A percentile compares a stretch with the other conserved stretches of the same genome.
Conservation (phyloP, 306 rosid species). For the Purshia tridentata region DNA sequence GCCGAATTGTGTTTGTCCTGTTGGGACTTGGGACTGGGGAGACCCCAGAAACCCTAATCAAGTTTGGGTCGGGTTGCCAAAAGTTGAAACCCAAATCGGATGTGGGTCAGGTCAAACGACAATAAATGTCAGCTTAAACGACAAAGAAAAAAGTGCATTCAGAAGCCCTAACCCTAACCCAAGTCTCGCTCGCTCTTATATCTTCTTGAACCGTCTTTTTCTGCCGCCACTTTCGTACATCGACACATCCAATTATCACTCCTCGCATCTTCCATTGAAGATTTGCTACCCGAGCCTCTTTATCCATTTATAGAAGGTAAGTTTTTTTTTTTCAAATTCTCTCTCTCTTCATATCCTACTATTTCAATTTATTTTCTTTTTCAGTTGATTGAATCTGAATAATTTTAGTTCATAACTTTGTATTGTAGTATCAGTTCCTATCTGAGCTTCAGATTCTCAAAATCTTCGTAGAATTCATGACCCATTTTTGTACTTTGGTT, state of each 20-base stretch:
- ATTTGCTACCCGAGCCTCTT: neutral
- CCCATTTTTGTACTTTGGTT: neutral
- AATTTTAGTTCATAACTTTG: neutral
- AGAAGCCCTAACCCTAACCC: neutral
- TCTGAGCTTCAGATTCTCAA: neutral
- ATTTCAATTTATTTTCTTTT: neutral
- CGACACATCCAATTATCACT: neutral
- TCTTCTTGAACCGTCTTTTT: neutral
- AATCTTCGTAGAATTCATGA: neutral
- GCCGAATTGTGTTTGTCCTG: no score
- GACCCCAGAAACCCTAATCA: no score
- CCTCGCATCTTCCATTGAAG: neutral
- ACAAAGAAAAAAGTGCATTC: neutral
- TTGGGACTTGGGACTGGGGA: no score
- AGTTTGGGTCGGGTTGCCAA: no score
- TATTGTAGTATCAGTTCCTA: neutral
- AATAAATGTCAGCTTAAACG: neutral
- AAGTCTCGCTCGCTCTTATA: neutral
- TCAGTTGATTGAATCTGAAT: neutral
- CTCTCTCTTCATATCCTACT: neutral
- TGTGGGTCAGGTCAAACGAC: neutral
- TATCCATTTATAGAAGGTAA: neutral
- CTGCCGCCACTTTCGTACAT: neutral
- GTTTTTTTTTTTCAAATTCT: neutral
- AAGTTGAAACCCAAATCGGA: neutral